These are phyloP conservation scores for Gastrolobium villosum DNA, from an alignment of 306 rosid genomes.

Conservation along the genomic window DNA sequence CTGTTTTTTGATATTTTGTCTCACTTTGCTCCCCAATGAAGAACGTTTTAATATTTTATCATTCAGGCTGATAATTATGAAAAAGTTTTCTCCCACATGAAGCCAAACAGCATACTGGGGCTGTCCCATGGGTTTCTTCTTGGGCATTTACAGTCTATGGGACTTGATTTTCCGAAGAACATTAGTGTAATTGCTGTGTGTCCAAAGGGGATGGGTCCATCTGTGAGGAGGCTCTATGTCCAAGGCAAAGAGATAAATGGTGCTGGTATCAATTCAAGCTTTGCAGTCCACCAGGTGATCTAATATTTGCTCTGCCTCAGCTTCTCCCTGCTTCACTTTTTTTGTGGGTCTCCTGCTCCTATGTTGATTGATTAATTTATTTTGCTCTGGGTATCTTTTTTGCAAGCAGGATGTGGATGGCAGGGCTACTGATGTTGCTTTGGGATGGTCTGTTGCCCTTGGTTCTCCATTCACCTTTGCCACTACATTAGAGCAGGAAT, in stretches of 20 bases:
- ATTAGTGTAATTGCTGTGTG: constrained; percentile 91
- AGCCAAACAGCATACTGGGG: constrained; percentile 96
- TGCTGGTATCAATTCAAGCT: constrained; percentile 94
- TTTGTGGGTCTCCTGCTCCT: not conserved
- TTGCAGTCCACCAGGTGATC: constrained; percentile 88
- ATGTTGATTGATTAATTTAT: constrained; percentile 21
- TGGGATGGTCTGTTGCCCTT: constrained; percentile 98
- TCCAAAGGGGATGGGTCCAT: constrained; percentile 99
- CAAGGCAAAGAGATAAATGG: constrained; percentile 98
- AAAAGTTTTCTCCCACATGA: constrained; percentile 85
- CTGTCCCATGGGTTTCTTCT: constrained; percentile 98
- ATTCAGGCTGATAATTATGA: constrained; percentile 93
- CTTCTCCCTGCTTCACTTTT: not conserved
- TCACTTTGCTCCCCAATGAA: not conserved
- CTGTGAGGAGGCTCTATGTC: constrained; percentile 94
- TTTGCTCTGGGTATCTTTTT: constrained; percentile 25
- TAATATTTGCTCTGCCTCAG: not conserved
- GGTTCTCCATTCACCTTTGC: constrained; percentile 99
- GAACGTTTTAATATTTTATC: constrained; percentile 17
- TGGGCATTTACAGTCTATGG: constrained; percentile 89
- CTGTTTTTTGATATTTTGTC: not conserved
- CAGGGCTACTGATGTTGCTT: constrained; percentile 92
- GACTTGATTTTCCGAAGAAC: constrained; percentile 88
- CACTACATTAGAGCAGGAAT: constrained; percentile 94
- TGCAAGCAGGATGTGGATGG: constrained; percentile 90